These are phyloP conservation scores for Paecilomyces variotii DNA, from an alignment of 2,329 filamentous ascomycete species.

Conservation along the genomic window DNA sequence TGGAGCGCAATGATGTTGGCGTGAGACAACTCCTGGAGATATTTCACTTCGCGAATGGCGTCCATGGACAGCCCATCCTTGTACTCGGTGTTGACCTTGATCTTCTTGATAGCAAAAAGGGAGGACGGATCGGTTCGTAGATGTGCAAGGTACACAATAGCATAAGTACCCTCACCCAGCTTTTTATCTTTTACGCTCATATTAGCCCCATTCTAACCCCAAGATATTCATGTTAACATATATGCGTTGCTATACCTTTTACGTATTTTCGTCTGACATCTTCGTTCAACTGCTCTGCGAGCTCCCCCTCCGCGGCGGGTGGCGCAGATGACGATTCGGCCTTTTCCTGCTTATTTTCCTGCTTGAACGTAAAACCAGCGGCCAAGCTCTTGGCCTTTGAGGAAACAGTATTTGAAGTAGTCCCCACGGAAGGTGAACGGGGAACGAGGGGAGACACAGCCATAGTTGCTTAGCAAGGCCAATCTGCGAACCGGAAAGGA, in stretches of 20 bases:
- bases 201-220: background rate
- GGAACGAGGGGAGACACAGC: constrained; percentile 36
- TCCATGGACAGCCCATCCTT: constrained; percentile 89
- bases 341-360: constrained; percentile 10
- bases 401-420: constrained; percentile 23
- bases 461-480: constrained; percentile 17
- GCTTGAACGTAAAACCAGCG: constrained; percentile 17
- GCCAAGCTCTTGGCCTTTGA: constrained; percentile 27
- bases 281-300: constrained; percentile 71
- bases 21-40: constrained; percentile 86
- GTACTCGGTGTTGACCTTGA: constrained; percentile 53
- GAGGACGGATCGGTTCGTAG: constrained; percentile 61
- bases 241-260: constrained; percentile 52
- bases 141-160: constrained; percentile 86
- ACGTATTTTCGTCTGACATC: constrained; percentile 81
- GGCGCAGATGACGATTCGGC: constrained; percentile 9
- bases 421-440: constrained; percentile 27
- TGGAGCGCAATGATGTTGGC: constrained; percentile 92
- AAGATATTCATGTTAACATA: background rate
- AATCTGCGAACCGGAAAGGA: background rate
- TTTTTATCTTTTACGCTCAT: constrained; percentile 58
- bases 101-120: constrained; percentile 62
- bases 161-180: constrained; percentile 93
- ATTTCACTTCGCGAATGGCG: constrained; percentile 90
- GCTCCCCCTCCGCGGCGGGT: constrained; percentile 27